A percentile compares a stretch with the other conserved stretches of the same genome.
phyloP scores from a whole-genome alignment of 805 yeast species.

The Wickerhamia fluorescens region DNA sequence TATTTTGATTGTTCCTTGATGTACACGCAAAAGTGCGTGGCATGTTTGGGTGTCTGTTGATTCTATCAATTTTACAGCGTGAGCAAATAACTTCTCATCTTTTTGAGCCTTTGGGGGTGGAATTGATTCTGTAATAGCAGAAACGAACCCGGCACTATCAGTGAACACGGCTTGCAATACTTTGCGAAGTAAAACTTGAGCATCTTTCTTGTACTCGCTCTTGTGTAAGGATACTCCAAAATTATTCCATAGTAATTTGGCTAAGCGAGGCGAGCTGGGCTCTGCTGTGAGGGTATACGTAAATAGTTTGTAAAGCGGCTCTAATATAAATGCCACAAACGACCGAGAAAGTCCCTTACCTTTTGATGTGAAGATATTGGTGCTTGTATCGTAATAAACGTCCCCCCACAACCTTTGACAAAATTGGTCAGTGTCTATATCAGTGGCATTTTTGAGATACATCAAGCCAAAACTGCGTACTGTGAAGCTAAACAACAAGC shows the following conservation, averaged over 20 bases:
- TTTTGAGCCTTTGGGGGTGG: constrained; percentile 17
- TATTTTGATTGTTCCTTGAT: constrained; percentile 49
- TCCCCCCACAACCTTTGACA: constrained; percentile 73
- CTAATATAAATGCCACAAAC: constrained; percentile 60
- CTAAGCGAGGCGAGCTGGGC: constrained; percentile 29
- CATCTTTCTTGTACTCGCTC: constrained; percentile 42
- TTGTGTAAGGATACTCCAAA: constrained; percentile 42
- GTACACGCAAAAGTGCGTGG: constrained; percentile 54
- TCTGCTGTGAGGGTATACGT: constrained; percentile 52
- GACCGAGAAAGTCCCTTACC: constrained; percentile 28
- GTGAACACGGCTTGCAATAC: constrained; percentile 53
- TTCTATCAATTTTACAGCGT: constrained; percentile 47
- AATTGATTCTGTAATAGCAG: constrained; percentile 28
- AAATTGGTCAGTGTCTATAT: constrained; percentile 23
- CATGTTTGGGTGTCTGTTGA: constrained; percentile 45
- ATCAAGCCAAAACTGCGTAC: constrained; percentile 54
- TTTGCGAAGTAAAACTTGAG: constrained; percentile 48
- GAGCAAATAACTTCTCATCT: constrained; percentile 12
- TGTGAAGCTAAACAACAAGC: constrained; percentile 57
- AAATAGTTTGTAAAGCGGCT: constrained; percentile 74
- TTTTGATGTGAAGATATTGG: constrained; percentile 38
- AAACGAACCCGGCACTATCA: constrained; percentile 43
- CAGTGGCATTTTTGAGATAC: constrained; percentile 23
- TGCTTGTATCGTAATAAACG: constrained; percentile 38
- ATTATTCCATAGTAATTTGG: constrained; percentile 37